Evolutionary conservation across 2,329 filamentous ascomycete genomes (phyloP).

Genomic region (Trichophyton benhamiae): DNA sequence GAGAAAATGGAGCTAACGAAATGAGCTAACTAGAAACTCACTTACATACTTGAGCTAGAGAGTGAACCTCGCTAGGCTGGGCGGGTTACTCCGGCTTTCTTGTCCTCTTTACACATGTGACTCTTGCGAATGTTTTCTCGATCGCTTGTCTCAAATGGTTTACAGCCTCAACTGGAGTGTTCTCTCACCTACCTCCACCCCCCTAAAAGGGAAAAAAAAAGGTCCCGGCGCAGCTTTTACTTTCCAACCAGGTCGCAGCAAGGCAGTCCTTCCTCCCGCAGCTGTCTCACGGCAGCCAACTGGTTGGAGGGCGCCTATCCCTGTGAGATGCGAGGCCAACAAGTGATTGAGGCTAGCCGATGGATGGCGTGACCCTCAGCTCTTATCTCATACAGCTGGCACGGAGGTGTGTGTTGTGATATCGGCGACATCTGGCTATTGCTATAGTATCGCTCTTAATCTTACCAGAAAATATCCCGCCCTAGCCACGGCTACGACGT

Average conservation of each 20-base stretch:
- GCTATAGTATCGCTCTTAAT: not conserved
- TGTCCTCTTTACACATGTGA: not conserved
- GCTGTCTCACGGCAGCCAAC: not conserved
- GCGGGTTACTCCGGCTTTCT: not conserved
- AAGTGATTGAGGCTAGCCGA: not conserved
- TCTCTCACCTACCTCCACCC: not conserved
- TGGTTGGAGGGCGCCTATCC: not conserved
- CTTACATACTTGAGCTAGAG: not conserved
- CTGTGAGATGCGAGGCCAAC: not conserved
- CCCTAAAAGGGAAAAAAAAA: no score
- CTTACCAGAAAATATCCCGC: no score
- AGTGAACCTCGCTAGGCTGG: not conserved
- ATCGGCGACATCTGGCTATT: not conserved
- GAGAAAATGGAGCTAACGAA: not conserved
- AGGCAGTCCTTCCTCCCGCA: not conserved
- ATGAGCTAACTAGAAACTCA: not conserved
- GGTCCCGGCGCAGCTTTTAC: not conserved
- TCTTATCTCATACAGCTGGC: not conserved
- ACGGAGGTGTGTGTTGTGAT: not conserved
- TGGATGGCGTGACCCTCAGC: not conserved
- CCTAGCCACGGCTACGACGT: no score
- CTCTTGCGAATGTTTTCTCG: not conserved
- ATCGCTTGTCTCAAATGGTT: not conserved
- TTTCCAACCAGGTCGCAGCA: not conserved
- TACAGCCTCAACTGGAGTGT: not conserved